Conservation (phyloP, 345 rosid genomes). For the Salix koriyanagi region DNA sequence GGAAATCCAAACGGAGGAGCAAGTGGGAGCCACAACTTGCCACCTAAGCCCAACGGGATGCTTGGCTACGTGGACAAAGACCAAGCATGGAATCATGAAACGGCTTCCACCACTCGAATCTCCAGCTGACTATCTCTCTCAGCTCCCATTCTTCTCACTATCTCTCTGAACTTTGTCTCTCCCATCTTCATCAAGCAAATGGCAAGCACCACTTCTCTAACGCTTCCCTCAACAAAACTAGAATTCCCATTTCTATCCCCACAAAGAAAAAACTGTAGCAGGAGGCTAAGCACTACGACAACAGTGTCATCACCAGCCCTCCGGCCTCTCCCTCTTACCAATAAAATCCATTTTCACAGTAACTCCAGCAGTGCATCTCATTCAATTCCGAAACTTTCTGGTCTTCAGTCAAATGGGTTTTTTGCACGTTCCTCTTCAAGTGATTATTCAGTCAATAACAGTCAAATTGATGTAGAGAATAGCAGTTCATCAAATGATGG, state of each 20-base stretch:
- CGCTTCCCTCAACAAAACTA: slow-evolving; percentile 25
- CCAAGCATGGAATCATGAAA: background rate
- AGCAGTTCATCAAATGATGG: slow-evolving; percentile 3
- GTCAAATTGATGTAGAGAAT: slow-evolving; percentile 11
- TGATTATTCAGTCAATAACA: slow-evolving; percentile 12
- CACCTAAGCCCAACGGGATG: background rate
- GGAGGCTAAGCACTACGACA: background rate
- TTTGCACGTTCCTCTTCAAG: slow-evolving; percentile 22
- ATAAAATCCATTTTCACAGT: slow-evolving; percentile 16
- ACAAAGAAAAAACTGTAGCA: slow-evolving; percentile 2
- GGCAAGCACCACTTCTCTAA: slow-evolving; percentile 28
- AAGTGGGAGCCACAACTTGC: background rate
- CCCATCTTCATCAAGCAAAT: slow-evolving; percentile 3
- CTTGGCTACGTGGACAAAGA: slow-evolving; percentile 11
- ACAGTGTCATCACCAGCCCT: background rate
- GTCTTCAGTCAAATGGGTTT: slow-evolving; percentile 15
- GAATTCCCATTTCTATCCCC: slow-evolving; percentile 20
- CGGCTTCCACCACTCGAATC: background rate
- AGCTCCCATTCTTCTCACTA: background rate
- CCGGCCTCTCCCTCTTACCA: slow-evolving; percentile 1
- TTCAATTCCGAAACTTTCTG: slow-evolving; percentile 8
- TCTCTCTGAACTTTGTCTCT: background rate
- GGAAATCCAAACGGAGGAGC: too few relatives aligned
- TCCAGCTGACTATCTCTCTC: background rate
- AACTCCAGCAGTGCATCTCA: slow-evolving; percentile 8